Evolutionary conservation across 352 stramenopile genomes (phyloP).

Genomic region (Globisporangium takayamanum): DNA sequence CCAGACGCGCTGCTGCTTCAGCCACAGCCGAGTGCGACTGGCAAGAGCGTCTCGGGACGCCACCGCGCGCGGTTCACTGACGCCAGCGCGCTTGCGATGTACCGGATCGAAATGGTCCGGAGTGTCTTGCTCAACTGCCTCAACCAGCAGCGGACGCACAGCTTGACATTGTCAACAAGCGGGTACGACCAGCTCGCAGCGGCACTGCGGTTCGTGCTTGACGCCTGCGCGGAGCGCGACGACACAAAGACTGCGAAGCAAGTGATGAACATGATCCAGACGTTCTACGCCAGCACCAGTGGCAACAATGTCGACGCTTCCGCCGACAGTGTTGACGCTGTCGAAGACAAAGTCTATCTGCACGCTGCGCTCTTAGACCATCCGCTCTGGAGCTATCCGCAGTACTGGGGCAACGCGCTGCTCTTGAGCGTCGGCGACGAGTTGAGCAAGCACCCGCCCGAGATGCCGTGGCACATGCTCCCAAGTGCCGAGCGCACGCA

Average conservation of each 20-base stretch:
- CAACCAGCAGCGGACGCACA: conserved; percentile 59
- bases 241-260: conserved; percentile 63
- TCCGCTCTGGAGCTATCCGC: conserved; percentile 51
- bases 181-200: conserved; percentile 50
- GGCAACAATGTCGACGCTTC: not conserved
- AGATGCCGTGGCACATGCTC: conserved; percentile 65
- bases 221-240: conserved; percentile 53
- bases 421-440: conserved; percentile 72
- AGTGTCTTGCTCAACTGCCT: conserved; percentile 56
- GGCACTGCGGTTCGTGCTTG: conserved; percentile 51
- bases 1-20: conserved; percentile 34
- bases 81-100: conserved; percentile 43
- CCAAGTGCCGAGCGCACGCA: conserved; percentile 45
- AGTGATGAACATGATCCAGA: conserved; percentile 85
- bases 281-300: conserved; percentile 42
- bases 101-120: conserved; percentile 63
- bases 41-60: conserved; percentile 26
- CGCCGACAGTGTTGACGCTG: not conserved
- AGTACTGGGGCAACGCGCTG: conserved; percentile 72
- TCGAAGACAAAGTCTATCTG: conserved; percentile 44
- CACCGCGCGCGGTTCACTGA: conserved; percentile 68
- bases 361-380: conserved; percentile 46
- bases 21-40: not conserved
- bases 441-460: conserved; percentile 60
- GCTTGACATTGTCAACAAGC: conserved; percentile 41